These are phyloP conservation scores for Kwoniella shandongensis DNA, from an alignment of 768 basidiomycete genomes.

Conservation along the genomic window DNA sequence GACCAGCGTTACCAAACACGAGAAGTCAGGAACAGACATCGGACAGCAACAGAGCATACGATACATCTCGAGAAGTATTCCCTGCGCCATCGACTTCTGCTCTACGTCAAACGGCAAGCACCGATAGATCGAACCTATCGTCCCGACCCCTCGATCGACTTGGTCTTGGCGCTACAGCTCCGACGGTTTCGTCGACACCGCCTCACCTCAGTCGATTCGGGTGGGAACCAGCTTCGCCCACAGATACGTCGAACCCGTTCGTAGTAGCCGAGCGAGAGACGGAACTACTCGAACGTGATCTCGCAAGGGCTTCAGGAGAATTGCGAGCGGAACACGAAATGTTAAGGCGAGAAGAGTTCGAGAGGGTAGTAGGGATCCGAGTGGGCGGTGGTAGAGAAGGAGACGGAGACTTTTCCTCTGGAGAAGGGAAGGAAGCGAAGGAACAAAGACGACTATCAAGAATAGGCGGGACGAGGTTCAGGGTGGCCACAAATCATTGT, in stretches of 20 bases:
- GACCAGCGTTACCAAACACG: neutral
- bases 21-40: neutral
- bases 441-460: conserved; percentile 36
- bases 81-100: neutral
- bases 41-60: neutral
- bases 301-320: conserved; percentile 11
- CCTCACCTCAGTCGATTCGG: conserved; percentile 6
- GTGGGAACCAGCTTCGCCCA: conserved; percentile 4
- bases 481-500: conserved; percentile 51
- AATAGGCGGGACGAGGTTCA: conserved; percentile 44
- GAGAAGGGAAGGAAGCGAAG: conserved; percentile 7
- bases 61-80: neutral
- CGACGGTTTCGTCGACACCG: neutral
- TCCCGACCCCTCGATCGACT: conserved; percentile 11
- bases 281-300: conserved; percentile 13
- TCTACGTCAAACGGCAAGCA: neutral
- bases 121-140: neutral
- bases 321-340: conserved; percentile 10
- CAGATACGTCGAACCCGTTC: conserved; percentile 5
- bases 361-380: conserved; percentile 24
- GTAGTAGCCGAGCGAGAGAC: conserved; percentile 10
- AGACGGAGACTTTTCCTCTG: neutral
- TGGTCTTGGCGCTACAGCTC: conserved; percentile 10
- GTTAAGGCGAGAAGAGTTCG: conserved; percentile 22
- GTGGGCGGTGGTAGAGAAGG: conserved; percentile 2